Conservation (phyloP, 495 filamentous ascomycete species). For the Oidiodendron maius region DNA sequence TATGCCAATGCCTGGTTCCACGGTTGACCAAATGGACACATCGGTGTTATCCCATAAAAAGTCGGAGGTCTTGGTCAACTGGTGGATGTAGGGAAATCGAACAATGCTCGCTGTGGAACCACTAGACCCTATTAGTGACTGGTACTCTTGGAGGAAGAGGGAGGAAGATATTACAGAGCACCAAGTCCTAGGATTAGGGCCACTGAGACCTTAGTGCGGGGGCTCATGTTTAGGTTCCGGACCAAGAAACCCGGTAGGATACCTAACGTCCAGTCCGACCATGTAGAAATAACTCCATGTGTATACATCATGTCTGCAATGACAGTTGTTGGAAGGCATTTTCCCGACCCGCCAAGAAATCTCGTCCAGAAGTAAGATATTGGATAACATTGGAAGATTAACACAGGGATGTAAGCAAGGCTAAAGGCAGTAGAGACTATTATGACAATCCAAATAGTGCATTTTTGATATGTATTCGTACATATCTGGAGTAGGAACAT, state of each 20-base stretch:
- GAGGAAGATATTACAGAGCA: constrained; percentile 20
- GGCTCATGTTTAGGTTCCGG: constrained; percentile 34
- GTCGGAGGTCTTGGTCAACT: too few relatives aligned
- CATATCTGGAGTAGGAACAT: constrained; percentile 35
- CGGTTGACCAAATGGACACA: constrained; percentile 27
- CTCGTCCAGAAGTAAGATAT: constrained; percentile 30
- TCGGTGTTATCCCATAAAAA: constrained; percentile 22
- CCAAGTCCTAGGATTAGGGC: constrained; percentile 29
- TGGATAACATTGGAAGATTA: constrained; percentile 38
- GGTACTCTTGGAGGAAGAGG: constrained; percentile 4
- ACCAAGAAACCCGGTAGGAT: constrained; percentile 38
- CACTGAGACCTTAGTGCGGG: constrained; percentile 28
- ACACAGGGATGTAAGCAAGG: constrained; percentile 30
- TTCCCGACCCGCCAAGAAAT: constrained; percentile 14
- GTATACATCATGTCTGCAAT: constrained; percentile 26
- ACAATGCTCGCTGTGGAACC: too few relatives aligned
- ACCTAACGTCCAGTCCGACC: constrained; percentile 35
- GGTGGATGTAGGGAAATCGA: too few relatives aligned
- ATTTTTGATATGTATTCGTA: constrained; percentile 24
- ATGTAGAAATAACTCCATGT: constrained; percentile 18
- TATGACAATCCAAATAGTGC: constrained; percentile 27
- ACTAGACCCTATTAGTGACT: constrained; percentile 8
- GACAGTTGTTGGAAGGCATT: constrained; percentile 16
- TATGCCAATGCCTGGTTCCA: constrained; percentile 28
- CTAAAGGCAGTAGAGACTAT: constrained; percentile 26